Evolutionary conservation across 192 early-diverging fungal species (phyloP), one percentile per base, ranked within the genome.

Genomic region (Coemansia brasiliensis): DNA sequence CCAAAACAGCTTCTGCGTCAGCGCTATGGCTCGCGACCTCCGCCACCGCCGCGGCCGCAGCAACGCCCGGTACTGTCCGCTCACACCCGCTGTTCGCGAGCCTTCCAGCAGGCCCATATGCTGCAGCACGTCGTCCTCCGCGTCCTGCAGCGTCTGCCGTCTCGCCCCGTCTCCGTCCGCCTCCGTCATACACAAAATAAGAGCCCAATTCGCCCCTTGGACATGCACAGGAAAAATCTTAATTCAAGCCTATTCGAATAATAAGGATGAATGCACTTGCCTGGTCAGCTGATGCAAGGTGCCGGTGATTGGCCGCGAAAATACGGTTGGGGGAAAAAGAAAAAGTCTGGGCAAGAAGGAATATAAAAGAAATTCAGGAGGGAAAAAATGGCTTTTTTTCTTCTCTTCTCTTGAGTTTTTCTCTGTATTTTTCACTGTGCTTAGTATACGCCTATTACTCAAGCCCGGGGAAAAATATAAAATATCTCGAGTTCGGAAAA

Each of bases 371-470:
- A 54, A 26, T 24, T 17, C 17, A 24, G 41, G 44, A 24, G 48
- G 24, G 25, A 4, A 11, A 25, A 6, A 27, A n/a, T 7, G 27
- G 21, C 25, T 45, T 57, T 63, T 58, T 55, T 57, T 69, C 26
- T 55, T 69, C 52, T 55, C 48, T 50, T 50, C 48, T 44, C 56
- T 62, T 57, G 37, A 18, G 24, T 39, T 63, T 63, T 55, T 59
- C 67, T 70, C 55, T 63, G 67, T 59, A 63, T 57, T 70, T 63
- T 70, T 59, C 43, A 38, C 55, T 52, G 55, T 26, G 35, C 61
- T 55, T 57, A 57, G 59, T 69, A 55, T 59, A 63, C 54, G 37
- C 25, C 51, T 63, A 38, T 63, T 58, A 62, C 59, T 62, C 49
- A 40, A 57, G 56, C 48, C 48, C 32, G 32, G 61, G 52, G 39